Conservation (phyloP, 805 yeast genomes). For the Yamadazyma phyllophila region DNA sequence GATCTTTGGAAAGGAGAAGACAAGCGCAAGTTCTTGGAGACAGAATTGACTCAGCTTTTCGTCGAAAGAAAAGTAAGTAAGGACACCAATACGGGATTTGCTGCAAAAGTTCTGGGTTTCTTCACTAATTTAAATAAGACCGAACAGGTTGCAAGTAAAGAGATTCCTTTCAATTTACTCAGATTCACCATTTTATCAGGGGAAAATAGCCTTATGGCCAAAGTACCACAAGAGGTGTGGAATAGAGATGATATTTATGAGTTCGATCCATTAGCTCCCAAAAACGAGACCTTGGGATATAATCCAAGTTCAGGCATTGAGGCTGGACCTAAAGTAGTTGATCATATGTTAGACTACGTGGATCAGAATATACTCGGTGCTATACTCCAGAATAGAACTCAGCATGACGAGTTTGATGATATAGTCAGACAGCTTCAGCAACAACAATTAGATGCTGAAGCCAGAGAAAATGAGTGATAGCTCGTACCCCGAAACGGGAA, state of each 20-base stretch:
- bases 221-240: conserved; percentile 63
- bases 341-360: conserved; percentile 40
- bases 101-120: conserved; percentile 16
- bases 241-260: conserved; percentile 60
- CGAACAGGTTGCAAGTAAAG: conserved; percentile 9
- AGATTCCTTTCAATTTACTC: conserved; percentile 60
- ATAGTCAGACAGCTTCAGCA: conserved; percentile 21
- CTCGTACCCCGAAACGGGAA: background rate
- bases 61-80: conserved; percentile 1
- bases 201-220: conserved; percentile 69
- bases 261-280: conserved; percentile 72
- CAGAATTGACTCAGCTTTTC: conserved; percentile 32
- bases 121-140: conserved; percentile 11
- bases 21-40: conserved; percentile 47
- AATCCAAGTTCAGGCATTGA: conserved; percentile 32
- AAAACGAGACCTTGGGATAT: conserved; percentile 28
- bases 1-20: conserved; percentile 52
- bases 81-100: conserved; percentile 2
- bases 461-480: background rate
- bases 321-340: conserved; percentile 19
- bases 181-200: conserved; percentile 71
- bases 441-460: background rate
- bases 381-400: conserved; percentile 36
- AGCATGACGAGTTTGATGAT: conserved; percentile 24
- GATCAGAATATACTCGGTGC: conserved; percentile 47